These are phyloP conservation scores for Citeromyces siamensis DNA, from an alignment of 1,139 yeast species.

Conservation along the genomic window DNA sequence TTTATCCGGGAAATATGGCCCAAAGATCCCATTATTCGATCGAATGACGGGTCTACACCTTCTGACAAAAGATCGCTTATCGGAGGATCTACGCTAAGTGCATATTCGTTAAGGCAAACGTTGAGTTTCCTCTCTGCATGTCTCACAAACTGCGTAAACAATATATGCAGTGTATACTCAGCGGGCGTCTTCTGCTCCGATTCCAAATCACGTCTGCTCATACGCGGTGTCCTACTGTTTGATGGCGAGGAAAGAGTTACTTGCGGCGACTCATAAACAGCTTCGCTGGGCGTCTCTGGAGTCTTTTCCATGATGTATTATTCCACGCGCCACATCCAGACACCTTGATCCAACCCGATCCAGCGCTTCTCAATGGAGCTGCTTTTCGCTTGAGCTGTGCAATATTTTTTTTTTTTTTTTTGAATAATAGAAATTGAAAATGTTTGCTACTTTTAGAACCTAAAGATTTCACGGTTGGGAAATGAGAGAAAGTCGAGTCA, in stretches of 20 bases:
- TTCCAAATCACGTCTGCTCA: constrained; percentile 31
- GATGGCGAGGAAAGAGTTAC: background rate
- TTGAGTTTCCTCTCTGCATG: constrained; percentile 82
- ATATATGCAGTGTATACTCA: constrained; percentile 86
- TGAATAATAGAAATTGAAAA: too few relatives aligned
- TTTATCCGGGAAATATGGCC: constrained; percentile 86
- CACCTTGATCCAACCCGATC: background rate
- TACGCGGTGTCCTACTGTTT: background rate
- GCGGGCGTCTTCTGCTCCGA: constrained; percentile 73
- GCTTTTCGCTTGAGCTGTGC: too few relatives aligned
- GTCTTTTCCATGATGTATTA: background rate
- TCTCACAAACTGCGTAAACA: constrained; percentile 91
- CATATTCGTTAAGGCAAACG: constrained; percentile 49
- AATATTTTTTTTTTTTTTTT: too few relatives aligned
- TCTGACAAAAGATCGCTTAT: constrained; percentile 73
- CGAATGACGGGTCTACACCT: constrained; percentile 80
- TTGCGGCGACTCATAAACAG: too few relatives aligned
- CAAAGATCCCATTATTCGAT: constrained; percentile 69
- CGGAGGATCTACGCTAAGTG: constrained; percentile 67
- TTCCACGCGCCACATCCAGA: constrained; percentile 3
- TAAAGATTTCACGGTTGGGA: too few relatives aligned
- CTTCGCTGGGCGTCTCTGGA: too few relatives aligned
- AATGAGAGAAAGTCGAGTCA: too few relatives aligned
- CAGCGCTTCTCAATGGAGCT: too few relatives aligned
- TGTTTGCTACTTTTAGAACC: too few relatives aligned